Evolutionary conservation across 2,329 filamentous ascomycete genomes (phyloP), one percentile per base, ranked within the genome.

Genomic region (Fusarium transvaalense): DNA sequence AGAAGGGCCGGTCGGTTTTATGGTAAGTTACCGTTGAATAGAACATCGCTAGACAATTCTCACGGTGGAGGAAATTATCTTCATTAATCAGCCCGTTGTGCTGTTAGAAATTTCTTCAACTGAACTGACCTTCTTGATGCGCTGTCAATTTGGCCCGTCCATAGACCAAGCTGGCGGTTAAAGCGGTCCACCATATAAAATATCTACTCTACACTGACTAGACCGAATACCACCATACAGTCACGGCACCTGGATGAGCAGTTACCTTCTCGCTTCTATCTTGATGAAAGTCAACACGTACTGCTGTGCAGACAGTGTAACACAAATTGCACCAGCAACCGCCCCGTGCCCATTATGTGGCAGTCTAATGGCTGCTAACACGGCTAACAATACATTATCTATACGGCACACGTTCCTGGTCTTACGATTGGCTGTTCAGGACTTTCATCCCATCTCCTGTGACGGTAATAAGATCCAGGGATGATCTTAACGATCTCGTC

Each of bases 391-490:
- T 32, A 60, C 42, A 17, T 34, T 19, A 32, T 43, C 35, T 43
- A 48, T 39, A 25, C 15, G 13, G 32, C 21, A 42, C 47, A 21
- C n/a, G 34, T 51, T 15, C 31, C 53, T 19, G 41, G 21, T 34
- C 23, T 21, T 12, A 15, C 34, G 32, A 50, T 65, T 39, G 34
- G 45, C 35, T n/a, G 39, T 46, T 61, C 34, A 34, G 39, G 21
- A 37, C 65, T 61, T 61, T 61, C 63, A n/a, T 66, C 66, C 63
- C 39, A 56, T 69, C 50, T 63, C 43, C 31, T 43, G 37, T 46
- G 29, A 35, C 19, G 39, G 23, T 38, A 62, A 62, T 39, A 34
- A 27, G 27, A 48, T 58, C 53, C 32, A 61, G 48, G 45, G 38
- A 42, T 42, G 13, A 25, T 53, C 56, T 56, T 21, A 29, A 35